These are phyloP conservation scores for Fusarium equiseti DNA, from an alignment of 2,329 filamentous ascomycete species.

Conservation along the genomic window DNA sequence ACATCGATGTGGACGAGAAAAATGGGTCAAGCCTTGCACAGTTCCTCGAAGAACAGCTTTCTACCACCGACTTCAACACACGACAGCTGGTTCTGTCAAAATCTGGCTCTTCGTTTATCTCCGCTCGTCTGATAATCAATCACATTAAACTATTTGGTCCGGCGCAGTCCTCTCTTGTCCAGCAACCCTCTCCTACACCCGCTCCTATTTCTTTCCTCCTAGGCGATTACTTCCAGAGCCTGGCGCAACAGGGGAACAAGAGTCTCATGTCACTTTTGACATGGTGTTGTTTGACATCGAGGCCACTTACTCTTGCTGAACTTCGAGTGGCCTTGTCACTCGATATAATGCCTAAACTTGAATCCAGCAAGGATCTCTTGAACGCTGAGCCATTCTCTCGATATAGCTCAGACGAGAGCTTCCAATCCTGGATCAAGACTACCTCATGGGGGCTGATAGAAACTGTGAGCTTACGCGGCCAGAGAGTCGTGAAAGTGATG, in stretches of 20 bases:
- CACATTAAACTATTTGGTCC: conserved; percentile 3
- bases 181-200: background rate
- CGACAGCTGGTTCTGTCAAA: background rate
- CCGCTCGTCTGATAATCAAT: background rate
- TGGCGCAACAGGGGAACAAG: background rate
- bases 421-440: conserved; percentile 9
- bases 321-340: conserved; percentile 2
- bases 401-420: background rate
- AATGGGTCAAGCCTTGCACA: background rate
- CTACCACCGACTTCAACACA: background rate
- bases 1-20: conserved; percentile 2
- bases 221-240: conserved; percentile 1
- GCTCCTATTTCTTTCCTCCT: background rate
- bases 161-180: background rate
- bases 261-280: background rate
- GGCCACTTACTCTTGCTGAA: background rate
- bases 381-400: background rate
- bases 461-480: background rate
- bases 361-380: background rate
- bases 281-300: background rate
- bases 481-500: background rate
- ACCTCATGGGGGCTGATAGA: conserved; percentile 9
- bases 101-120: background rate
- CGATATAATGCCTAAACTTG: background rate
- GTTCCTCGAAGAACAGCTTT: background rate